Evolutionary conservation across 257 asterid genomes (phyloP), one percentile per base, ranked within the genome.

Genomic region (Thymus quinquecostatus): DNA sequence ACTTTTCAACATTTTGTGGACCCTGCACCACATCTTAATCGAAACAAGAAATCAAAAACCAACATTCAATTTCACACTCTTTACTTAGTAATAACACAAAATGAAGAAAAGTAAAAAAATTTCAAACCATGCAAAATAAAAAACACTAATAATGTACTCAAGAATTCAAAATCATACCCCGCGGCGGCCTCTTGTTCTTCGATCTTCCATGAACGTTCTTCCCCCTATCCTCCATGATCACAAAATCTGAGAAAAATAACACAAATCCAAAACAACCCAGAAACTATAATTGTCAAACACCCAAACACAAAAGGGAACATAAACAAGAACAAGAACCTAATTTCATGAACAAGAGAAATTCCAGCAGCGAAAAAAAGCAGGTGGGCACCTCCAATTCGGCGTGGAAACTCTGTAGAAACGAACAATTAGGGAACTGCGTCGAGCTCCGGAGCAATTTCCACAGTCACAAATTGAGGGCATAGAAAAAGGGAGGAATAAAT

Each of bases 191-290:
- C 50, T 10, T 81, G 64, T 66, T 41, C 47, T 73, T 75, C 61
- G 82, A 55, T 58, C 66, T 70, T 65, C 76, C 66, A 5, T n/a
- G 2, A 30, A 27, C 65, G 11, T 48, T 55, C 82, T 67, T 56
- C 75, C 85, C 68, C 27, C 66, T 55, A 71, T 64, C 54, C 33
- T 78, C 81, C 87, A 83, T 77, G 63, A 74, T 68, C 70, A 53
- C 71, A 75, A 41, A 6, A 65, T 47, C 78, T 57, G 41, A 38
- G 43, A 59, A 49, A 45, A 27, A 21, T 21, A 60, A 60, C 10
- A 40, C 53, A 6, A 33, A 33, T 29, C 10, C 49, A 54, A 27
- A 30, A 1, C 43, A 61, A 12, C 30, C 30, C 11, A 54, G 13
- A 48, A 9, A 28, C 30, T 57, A 28, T 58, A 51, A 27, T 2